Evolutionary conservation across 257 asterid species (phyloP).

Genomic region (Gentiana dahurica): DNA sequence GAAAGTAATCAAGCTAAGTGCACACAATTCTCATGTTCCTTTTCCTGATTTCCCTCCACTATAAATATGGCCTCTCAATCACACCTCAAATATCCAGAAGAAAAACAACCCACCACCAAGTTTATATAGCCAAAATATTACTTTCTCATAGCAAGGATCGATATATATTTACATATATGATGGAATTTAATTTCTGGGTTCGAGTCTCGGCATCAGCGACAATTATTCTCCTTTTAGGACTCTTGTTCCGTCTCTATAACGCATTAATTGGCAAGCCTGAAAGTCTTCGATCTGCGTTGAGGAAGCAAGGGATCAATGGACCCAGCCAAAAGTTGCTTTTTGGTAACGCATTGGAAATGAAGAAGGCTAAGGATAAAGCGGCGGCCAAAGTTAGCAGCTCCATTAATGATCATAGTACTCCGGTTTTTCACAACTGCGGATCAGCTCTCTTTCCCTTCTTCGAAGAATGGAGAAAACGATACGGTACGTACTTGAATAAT

Average conservation of each 20-base stretch:
- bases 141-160: no score
- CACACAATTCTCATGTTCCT: no score
- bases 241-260: conserved; percentile 22
- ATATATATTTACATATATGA: not conserved
- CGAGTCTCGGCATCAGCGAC: conserved; percentile 12
- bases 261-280: conserved; percentile 30
- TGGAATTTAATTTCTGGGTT: conserved; percentile 9
- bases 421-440: conserved; percentile 33
- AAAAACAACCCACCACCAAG: no score
- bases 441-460: conserved; percentile 32
- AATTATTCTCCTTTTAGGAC: conserved; percentile 10
- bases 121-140: no score
- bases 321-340: conserved; percentile 33
- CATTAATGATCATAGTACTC: conserved; percentile 9
- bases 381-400: conserved; percentile 1
- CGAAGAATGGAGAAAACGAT: conserved; percentile 33
- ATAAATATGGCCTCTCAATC: no score
- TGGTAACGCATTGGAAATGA: conserved; percentile 36
- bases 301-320: conserved; percentile 38
- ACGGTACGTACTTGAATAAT: conserved; percentile 18
- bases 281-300: conserved; percentile 32
- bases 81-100: no score
- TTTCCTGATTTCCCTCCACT: no score
- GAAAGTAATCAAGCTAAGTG: no score
- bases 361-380: conserved; percentile 15